Base-by-base conservation (phyloP, 768 basidiomycete species). In the Russula brevipes region DNA sequence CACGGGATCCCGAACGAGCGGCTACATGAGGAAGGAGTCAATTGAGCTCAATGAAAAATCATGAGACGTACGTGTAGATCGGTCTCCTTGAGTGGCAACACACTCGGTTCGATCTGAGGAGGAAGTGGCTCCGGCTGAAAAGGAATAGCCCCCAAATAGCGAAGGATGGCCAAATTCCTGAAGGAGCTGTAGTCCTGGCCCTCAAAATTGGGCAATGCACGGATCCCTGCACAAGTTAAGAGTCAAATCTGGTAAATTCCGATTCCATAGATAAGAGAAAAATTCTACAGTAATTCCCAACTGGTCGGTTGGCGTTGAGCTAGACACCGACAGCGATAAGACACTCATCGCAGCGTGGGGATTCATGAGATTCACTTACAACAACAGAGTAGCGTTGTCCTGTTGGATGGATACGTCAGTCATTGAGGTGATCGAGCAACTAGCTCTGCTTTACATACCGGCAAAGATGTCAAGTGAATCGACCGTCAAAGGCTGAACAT, bases 271-370 rank as follows among this genome's bases (percentile, higher is more conserved):
- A 9, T 4, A 42, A 42, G 4, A 42, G n/a, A n/a, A n/a, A 42
- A 42, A 5, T 14, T 7, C 19, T 50, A 61, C 60, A 63, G 39
- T 57, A 63, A 51, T 63, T 63, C 11, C 5, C 24, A 30, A 52
- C 38, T 0, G 61, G 16, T 41, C 72, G 69, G 54, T 72, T 63
- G 9, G 72, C 70, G 12, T 63, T 57, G 10, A 61, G 46, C 60
- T 61, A 46, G 7, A 39, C 36, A 14, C 9, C 0, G 53, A 24
- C 11, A 5, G 11, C 7, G 30, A n/a, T 58, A 16, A 42, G 14
- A 14, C 4, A 35, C 45, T 45, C 7, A 5, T 33, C 33, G 1
- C 30, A 24, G 14, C 7, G 31, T 24, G 7, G 24, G 31, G 0
- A 45, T 45, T 1, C n/a, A 45, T 7, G n/a, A 19, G 1, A n/a